Evolutionary conservation across 2,329 filamentous ascomycete genomes (phyloP).

Genomic region (Pestalotiopsis sp.): DNA sequence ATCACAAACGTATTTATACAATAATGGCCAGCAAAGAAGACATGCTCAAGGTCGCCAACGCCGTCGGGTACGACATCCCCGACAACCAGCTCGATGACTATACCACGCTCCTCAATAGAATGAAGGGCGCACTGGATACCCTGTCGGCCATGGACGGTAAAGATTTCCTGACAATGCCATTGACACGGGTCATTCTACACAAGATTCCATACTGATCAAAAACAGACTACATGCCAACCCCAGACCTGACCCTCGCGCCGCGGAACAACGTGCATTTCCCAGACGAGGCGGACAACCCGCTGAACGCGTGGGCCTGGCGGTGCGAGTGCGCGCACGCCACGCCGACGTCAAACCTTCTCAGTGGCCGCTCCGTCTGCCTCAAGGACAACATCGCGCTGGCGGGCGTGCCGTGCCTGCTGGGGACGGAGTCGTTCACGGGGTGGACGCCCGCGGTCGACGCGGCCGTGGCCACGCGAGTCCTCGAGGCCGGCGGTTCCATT

Average conservation of each 20-base stretch:
- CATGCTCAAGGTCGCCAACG: slow-evolving; percentile 24
- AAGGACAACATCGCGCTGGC: slow-evolving; percentile 51
- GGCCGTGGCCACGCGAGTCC: slow-evolving; percentile 42
- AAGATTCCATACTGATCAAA: slow-evolving; percentile 23
- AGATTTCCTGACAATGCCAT: not conserved
- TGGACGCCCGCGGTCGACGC: slow-evolving; percentile 44
- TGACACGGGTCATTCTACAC: not conserved
- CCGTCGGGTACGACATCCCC: slow-evolving; percentile 28
- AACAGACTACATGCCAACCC: slow-evolving; percentile 34
- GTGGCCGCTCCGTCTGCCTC: slow-evolving; percentile 22
- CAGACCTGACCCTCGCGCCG: slow-evolving; percentile 14
- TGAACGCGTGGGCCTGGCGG: slow-evolving; percentile 45
- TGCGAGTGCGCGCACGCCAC: slow-evolving; percentile 35
- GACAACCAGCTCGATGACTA: slow-evolving; percentile 29
- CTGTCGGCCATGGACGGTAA: slow-evolving; percentile 19
- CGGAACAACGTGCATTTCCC: slow-evolving; percentile 33
- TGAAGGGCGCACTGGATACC: slow-evolving; percentile 13
- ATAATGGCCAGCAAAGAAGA: slow-evolving; percentile 17
- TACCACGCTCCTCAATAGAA: slow-evolving; percentile 21
- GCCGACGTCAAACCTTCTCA: slow-evolving; percentile 22
- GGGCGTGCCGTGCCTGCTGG: slow-evolving; percentile 43
- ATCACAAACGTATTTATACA: not conserved
- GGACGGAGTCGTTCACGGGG: slow-evolving; percentile 40
- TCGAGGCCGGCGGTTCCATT: slow-evolving; percentile 44
- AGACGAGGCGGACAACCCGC: slow-evolving; percentile 31